These are phyloP conservation scores for Pleurotus eryngii DNA, from an alignment of 768 basidiomycete species.

Conservation along the genomic window DNA sequence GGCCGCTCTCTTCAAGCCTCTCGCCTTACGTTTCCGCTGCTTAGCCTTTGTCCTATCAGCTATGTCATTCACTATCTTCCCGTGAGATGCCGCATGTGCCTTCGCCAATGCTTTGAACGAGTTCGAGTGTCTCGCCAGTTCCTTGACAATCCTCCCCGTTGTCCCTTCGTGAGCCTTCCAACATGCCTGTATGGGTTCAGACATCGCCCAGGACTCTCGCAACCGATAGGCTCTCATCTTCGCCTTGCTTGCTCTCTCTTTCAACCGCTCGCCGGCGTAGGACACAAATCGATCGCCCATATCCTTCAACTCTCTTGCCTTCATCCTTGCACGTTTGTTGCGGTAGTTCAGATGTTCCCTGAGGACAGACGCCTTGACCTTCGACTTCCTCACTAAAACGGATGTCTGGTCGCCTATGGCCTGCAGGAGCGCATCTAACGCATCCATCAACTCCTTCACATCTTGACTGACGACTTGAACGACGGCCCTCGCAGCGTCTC, in stretches of 20 bases:
- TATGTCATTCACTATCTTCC: constrained; percentile 3
- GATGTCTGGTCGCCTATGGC: constrained; percentile 50
- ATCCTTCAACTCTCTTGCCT: constrained; percentile 51
- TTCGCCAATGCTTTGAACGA: neutral
- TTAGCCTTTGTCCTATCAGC: neutral
- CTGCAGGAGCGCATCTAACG: constrained; percentile 53
- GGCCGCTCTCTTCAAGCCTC: neutral
- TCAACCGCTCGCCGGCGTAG: constrained; percentile 39
- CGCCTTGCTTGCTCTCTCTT: constrained; percentile 38
- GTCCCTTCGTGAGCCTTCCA: constrained; percentile 30
- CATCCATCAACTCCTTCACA: constrained; percentile 53
- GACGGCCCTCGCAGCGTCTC: constrained; percentile 42
- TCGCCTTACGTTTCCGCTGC: neutral
- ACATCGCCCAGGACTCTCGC: constrained; percentile 32
- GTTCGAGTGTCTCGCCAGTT: neutral
- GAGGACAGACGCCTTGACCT: constrained; percentile 42
- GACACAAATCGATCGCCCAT: constrained; percentile 44
- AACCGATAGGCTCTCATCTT: constrained; percentile 39
- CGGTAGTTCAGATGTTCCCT: constrained; percentile 44
- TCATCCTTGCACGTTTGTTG: constrained; percentile 49
- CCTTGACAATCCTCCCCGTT: constrained; percentile 17
- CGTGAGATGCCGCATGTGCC: neutral
- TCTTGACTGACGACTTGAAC: constrained; percentile 46
- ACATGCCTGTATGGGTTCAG: constrained; percentile 29
- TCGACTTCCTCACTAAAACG: constrained; percentile 42